Conservation (phyloP, 176 grass and related monocot genomes). For the Juncus inflexus region DNA sequence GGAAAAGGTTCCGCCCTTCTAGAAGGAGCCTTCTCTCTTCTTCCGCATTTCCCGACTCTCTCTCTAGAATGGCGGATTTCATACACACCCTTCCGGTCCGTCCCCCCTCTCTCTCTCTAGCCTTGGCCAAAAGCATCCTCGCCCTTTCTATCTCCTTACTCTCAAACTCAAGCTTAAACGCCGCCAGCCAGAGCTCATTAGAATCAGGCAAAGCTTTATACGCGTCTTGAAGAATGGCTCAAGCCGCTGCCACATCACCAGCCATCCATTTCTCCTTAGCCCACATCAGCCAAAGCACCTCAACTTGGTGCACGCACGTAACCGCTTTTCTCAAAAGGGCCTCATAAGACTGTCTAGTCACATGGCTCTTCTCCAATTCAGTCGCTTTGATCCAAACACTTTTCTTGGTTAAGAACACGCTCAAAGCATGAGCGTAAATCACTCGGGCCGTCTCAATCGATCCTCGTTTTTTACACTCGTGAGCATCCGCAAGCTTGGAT, state of each 20-base stretch:
- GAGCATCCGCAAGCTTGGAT: constrained; percentile 96
- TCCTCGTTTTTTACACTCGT: constrained; percentile 90
- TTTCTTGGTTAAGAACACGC: constrained; percentile 72
- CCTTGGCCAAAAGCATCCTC: constrained; percentile 86
- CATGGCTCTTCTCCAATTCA: constrained; percentile 93
- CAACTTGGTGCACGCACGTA: constrained; percentile 72
- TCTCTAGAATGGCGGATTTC: constrained; percentile 88
- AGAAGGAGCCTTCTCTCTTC: constrained; percentile 79
- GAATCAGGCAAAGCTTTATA: constrained; percentile 87
- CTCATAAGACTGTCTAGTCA: constrained; percentile 77
- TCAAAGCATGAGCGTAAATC: constrained; percentile 84
- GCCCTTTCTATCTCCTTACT: constrained; percentile 91
- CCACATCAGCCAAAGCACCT: constrained; percentile 94
- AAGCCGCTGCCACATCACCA: constrained; percentile 77
- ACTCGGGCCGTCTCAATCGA: constrained; percentile 91
- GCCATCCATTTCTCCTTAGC: constrained; percentile 94
- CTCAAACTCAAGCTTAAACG: constrained; percentile 97
- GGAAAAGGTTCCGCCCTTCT: constrained; percentile 83
- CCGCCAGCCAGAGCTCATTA: constrained; percentile 90
- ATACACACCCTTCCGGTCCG: constrained; percentile 95
- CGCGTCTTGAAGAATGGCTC: constrained; percentile 92
- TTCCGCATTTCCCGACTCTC: constrained; percentile 59
- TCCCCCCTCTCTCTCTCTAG: constrained; percentile 61
- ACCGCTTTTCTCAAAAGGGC: constrained; percentile 78
- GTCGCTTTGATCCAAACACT: constrained; percentile 92